These are phyloP conservation scores for Stenocarpella maydis DNA, from an alignment of 2,329 filamentous ascomycete species.

Conservation along the genomic window DNA sequence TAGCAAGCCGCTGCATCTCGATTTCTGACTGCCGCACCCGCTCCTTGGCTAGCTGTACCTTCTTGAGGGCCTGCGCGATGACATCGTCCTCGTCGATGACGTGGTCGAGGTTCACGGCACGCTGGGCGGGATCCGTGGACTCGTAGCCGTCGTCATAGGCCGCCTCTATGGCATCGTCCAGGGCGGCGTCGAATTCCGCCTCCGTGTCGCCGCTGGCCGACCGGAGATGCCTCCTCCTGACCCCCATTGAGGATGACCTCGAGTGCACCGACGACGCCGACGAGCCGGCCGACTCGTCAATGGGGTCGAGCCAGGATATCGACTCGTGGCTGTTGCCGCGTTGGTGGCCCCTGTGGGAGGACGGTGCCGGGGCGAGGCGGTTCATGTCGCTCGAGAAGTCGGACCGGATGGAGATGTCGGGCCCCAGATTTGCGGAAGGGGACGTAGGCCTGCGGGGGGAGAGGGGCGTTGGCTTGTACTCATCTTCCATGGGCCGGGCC, in stretches of 20 bases:
- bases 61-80: constrained; percentile 65
- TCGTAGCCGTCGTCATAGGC: constrained; percentile 94
- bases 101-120: neutral
- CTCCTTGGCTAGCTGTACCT: constrained; percentile 79
- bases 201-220: constrained; percentile 77
- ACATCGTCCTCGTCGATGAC: constrained; percentile 49
- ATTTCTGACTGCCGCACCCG: constrained; percentile 76
- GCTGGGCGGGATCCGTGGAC: constrained; percentile 44
- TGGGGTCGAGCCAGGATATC: constrained; percentile 93
- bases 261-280: constrained; percentile 83
- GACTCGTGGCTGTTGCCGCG: constrained; percentile 78
- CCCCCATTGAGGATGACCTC: constrained; percentile 73
- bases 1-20: constrained; percentile 70
- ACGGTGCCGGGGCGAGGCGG: constrained; percentile 38
- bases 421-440: constrained; percentile 47
- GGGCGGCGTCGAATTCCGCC: constrained; percentile 90
- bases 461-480: constrained; percentile 75
- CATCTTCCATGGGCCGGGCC: constrained; percentile 60
- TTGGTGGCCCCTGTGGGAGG: constrained; percentile 49
- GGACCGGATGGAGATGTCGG: constrained; percentile 44
- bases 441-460: constrained; percentile 70
- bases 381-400: constrained; percentile 46
- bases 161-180: constrained; percentile 95
- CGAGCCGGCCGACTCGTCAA: constrained; percentile 88
- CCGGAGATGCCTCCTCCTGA: constrained; percentile 75